These are phyloP conservation scores for Psilocybe cubensis DNA, from an alignment of 768 basidiomycete genomes.

Conservation along the genomic window DNA sequence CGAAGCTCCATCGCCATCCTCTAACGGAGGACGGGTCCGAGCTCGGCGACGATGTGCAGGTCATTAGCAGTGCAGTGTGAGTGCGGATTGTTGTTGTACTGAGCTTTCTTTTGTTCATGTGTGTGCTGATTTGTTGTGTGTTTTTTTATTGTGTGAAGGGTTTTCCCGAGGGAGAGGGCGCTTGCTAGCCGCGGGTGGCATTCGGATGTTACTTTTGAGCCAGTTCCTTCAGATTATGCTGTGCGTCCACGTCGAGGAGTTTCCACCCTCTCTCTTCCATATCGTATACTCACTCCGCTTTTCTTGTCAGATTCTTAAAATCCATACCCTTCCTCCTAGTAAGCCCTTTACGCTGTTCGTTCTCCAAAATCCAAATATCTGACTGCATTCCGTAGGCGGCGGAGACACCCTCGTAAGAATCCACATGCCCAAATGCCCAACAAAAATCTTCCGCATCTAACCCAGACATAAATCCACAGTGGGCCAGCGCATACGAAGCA, in stretches of 20 bases:
- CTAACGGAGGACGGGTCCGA: slow-evolving; percentile 51
- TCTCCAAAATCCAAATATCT: neutral
- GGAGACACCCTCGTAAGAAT: slow-evolving; percentile 44
- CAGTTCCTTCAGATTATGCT: slow-evolving; percentile 61
- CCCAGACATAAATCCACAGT: no score
- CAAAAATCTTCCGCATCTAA: neutral
- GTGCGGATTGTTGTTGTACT: neutral
- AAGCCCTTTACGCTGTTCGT: neutral
- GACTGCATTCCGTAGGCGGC: slow-evolving; percentile 29
- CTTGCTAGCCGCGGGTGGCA: slow-evolving; percentile 53
- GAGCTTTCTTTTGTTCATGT: neutral
- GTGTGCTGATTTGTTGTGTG: neutral
- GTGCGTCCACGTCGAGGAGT: slow-evolving; percentile 32
- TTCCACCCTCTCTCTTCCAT: neutral
- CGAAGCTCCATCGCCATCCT: slow-evolving; percentile 60
- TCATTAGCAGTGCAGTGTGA: slow-evolving; percentile 51
- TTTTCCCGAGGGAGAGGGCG: slow-evolving; percentile 15
- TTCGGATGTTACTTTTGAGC: slow-evolving; percentile 64
- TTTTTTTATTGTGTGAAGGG: neutral
- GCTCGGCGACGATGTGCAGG: slow-evolving; percentile 55
- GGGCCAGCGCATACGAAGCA: slow-evolving; percentile 60
- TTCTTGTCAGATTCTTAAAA: slow-evolving; percentile 36
- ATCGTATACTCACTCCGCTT: neutral
- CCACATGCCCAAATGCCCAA: no score
- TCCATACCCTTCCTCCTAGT: slow-evolving; percentile 41